Conservation (phyloP, 805 yeast genomes). For the Candida sanyiensis region DNA sequence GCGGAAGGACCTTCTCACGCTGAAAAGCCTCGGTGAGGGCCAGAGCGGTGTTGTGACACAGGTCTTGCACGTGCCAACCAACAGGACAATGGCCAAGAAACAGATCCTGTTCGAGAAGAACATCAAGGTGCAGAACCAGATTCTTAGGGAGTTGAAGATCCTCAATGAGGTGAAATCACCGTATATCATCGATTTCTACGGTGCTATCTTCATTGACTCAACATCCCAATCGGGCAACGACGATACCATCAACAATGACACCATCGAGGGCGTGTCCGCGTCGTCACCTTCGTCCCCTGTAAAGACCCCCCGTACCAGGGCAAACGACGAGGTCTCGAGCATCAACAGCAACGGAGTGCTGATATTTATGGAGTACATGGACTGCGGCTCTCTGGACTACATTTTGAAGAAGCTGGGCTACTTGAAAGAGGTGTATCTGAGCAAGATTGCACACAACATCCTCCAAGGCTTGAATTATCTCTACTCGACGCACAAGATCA, state of each 20-base stretch:
- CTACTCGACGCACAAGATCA: constrained; percentile 78
- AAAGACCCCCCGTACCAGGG: constrained; percentile 5
- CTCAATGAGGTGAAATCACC: constrained; percentile 85
- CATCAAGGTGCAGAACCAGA: constrained; percentile 71
- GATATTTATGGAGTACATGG: constrained; percentile 94
- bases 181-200: constrained; percentile 83
- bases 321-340: constrained; percentile 18
- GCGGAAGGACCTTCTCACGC: constrained; percentile 63
- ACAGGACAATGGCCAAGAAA: constrained; percentile 85
- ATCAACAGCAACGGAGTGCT: constrained; percentile 57
- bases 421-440: constrained; percentile 61
- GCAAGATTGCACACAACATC: constrained; percentile 70
- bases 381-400: constrained; percentile 87
- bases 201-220: constrained; percentile 66
- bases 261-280: constrained; percentile 1
- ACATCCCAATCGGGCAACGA: constrained; percentile 5
- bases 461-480: constrained; percentile 76
- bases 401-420: constrained; percentile 58
- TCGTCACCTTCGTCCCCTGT: constrained; percentile 3
- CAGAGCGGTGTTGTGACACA: constrained; percentile 90
- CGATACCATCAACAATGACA: constrained; percentile 3
- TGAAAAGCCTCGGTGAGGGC: constrained; percentile 84
- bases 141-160: constrained; percentile 81
- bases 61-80: constrained; percentile 83
- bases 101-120: constrained; percentile 81